A percentile compares a stretch with the other conserved stretches of the same genome.
These are phyloP conservation scores for Pyrenochaeta sp. DNA, from an alignment of 2,329 filamentous ascomycete genomes.

Conservation along the genomic window DNA sequence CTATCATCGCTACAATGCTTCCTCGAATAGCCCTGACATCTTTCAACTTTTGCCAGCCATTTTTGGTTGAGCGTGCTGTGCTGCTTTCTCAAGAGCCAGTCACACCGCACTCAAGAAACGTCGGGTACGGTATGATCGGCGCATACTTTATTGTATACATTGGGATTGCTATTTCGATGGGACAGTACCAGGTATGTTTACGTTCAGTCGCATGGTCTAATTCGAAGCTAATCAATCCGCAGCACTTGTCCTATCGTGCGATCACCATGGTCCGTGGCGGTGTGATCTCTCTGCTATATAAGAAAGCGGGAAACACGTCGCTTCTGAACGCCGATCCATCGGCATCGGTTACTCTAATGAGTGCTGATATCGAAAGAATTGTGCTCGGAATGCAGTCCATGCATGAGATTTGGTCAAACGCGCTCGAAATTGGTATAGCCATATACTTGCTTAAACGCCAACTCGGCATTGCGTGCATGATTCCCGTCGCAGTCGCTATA, in stretches of 20 bases:
- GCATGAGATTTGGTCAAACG: constrained; percentile 45
- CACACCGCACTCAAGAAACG: constrained; percentile 30
- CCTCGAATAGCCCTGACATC: constrained; percentile 41
- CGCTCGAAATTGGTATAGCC: constrained; percentile 55
- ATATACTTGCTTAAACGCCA: constrained; percentile 59
- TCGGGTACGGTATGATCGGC: constrained; percentile 45
- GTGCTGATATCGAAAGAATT: constrained; percentile 48
- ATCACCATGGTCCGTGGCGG: constrained; percentile 48
- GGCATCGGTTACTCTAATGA: constrained; percentile 48
- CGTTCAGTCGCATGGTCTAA: constrained; percentile 16
- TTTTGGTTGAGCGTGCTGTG: constrained; percentile 44
- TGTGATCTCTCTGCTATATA: constrained; percentile 47
- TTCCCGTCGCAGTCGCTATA: constrained; percentile 57
- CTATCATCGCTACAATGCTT: constrained; percentile 38
- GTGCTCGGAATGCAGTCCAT: constrained; percentile 44
- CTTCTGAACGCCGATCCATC: constrained; percentile 41
- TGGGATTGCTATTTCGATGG: constrained; percentile 40
- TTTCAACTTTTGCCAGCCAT: constrained; percentile 51
- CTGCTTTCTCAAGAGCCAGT: constrained; percentile 28
- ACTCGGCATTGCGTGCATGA: constrained; percentile 58
- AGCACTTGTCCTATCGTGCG: constrained; percentile 45
- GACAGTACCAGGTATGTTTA: background rate
- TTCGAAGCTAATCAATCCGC: constrained; percentile 40
- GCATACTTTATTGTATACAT: constrained; percentile 46
- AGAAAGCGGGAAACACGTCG: constrained; percentile 39